Evolutionary conservation across 2,329 filamentous ascomycete genomes (phyloP).

Genomic region (Albophoma yamanashiensis): DNA sequence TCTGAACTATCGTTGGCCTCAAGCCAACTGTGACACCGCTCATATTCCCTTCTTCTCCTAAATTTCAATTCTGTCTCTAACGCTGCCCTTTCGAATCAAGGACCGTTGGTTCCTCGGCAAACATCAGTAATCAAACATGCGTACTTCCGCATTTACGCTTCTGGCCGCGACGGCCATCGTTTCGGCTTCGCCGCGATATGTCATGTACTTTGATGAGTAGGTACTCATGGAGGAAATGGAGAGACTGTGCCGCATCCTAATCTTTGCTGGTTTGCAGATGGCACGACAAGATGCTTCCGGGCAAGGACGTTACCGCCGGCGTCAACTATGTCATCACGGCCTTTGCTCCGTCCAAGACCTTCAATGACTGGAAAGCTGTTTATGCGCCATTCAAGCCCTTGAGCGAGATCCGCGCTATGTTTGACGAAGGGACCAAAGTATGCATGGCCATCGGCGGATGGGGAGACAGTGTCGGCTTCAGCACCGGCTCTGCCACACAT

Average conservation of each 20-base stretch:
- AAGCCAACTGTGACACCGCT: neutral
- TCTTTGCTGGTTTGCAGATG: conserved; percentile 18
- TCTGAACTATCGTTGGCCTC: neutral
- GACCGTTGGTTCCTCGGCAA: neutral
- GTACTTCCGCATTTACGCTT: conserved; percentile 4
- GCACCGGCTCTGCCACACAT: conserved; percentile 33
- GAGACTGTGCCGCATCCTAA: neutral
- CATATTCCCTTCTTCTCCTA: neutral
- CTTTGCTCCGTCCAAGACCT: conserved; percentile 40
- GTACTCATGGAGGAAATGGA: conserved; percentile 4
- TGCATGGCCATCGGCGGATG: conserved; percentile 57
- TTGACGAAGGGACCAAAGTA: conserved; percentile 41
- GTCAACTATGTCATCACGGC: conserved; percentile 45
- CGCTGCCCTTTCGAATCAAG: no score
- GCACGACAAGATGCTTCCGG: conserved; percentile 25
- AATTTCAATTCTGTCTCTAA: neutral
- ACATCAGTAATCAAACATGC: conserved; percentile 4
- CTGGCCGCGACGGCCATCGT: conserved; percentile 9
- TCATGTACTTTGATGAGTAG: conserved; percentile 38
- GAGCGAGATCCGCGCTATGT: conserved; percentile 38
- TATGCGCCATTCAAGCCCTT: conserved; percentile 45
- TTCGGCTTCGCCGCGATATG: conserved; percentile 14
- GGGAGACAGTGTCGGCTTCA: conserved; percentile 50
- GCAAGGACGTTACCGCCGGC: conserved; percentile 24
- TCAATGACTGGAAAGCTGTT: conserved; percentile 28